Percentiles rank a stretch among this genome's conserved stretches.
Conservation (phyloP, 2,329 filamentous ascomycete genomes). For the Orbilia quercus region DNA sequence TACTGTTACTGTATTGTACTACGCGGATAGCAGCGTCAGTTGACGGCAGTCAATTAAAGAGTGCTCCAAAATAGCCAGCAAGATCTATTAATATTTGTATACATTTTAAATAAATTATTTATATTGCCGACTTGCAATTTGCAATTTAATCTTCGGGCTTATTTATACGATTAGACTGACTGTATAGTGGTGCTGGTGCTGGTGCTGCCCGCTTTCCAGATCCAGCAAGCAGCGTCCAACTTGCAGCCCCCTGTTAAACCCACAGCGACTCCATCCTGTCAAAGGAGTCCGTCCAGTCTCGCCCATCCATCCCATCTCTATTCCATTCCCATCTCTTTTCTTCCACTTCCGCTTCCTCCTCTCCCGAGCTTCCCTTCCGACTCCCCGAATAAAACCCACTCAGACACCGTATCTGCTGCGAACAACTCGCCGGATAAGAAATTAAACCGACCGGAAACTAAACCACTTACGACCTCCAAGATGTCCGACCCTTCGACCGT, state of each 20-base stretch:
- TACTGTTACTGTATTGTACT: no score
- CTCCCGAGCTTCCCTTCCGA: background rate
- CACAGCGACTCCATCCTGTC: constrained; percentile 32
- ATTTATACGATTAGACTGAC: no score
- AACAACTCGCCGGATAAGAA: constrained; percentile 11
- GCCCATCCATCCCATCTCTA: constrained; percentile 4
- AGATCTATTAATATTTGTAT: no score
- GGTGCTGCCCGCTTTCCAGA: constrained; percentile 39
- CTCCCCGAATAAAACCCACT: background rate
- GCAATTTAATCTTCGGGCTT: no score
- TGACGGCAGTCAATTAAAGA: no score
- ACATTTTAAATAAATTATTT: no score
- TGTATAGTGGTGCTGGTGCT: no score
- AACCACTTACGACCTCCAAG: constrained; percentile 10
- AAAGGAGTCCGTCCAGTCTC: constrained; percentile 31
- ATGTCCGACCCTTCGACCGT: constrained; percentile 48
- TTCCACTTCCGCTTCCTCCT: constrained; percentile 11
- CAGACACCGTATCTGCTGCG: background rate
- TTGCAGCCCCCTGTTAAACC: constrained; percentile 35
- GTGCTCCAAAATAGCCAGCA: no score
- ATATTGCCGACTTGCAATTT: no score
- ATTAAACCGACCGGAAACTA: constrained; percentile 15
- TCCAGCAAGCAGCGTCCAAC: constrained; percentile 48
- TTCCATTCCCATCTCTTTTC: constrained; percentile 10
- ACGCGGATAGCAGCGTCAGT: no score